Conservation (phyloP, 495 filamentous ascomycete genomes). For the Schizothecium vesticola region DNA sequence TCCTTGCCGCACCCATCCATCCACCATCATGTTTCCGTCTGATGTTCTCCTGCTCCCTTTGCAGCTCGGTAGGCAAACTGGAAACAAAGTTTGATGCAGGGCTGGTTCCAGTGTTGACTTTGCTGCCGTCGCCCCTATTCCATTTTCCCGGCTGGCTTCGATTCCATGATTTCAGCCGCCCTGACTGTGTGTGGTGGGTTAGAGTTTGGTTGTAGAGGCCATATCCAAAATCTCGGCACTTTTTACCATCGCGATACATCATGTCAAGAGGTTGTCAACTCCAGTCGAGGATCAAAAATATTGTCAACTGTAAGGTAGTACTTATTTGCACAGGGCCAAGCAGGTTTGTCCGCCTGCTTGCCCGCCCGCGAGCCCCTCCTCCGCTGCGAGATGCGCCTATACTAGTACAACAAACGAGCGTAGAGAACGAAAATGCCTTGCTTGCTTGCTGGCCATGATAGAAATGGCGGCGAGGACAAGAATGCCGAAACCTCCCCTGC, state of each 20-base stretch:
- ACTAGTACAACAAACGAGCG: constrained; percentile 50
- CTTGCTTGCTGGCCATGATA: neutral
- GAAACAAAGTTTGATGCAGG: neutral
- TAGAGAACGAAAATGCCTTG: constrained; percentile 34
- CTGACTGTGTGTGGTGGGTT: no score
- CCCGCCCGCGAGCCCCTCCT: neutral
- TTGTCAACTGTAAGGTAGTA: neutral
- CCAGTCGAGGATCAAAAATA: neutral
- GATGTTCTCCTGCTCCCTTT: neutral
- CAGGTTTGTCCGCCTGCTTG: constrained; percentile 17
- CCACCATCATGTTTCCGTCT: neutral
- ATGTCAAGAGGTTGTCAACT: neutral
- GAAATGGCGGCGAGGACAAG: neutral
- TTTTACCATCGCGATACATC: neutral
- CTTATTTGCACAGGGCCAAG: constrained; percentile 21
- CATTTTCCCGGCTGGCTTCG: neutral
- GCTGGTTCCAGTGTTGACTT: neutral
- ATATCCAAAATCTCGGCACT: neutral
- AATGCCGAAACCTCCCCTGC: neutral
- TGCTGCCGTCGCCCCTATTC: neutral
- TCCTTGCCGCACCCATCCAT: neutral
- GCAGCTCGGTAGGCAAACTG: neutral
- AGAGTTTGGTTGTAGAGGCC: no score
- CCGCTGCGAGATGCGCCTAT: constrained; percentile 9
- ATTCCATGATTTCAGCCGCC: neutral